Evolutionary conservation across 495 filamentous ascomycete genomes (phyloP), one percentile per base, ranked within the genome.

Genomic region (Penicillium manginii): DNA sequence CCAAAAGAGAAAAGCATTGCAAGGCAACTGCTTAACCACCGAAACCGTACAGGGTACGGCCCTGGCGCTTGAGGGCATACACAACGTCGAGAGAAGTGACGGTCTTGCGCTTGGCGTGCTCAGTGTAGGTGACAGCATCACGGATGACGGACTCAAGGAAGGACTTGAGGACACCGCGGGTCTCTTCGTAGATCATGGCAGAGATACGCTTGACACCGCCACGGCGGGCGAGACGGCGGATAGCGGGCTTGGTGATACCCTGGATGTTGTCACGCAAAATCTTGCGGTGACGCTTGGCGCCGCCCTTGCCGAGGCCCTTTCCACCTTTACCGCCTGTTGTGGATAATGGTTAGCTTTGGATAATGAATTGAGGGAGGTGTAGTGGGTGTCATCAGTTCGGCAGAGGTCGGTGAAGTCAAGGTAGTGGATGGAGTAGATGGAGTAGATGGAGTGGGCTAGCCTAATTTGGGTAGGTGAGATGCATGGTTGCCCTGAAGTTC

Each of bases 251-350:
- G 71, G 86, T 89, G 73, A 89, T 87, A 72, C 86, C 86, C 73
- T 97, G 93, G 77, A 98, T 97, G 88, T 97, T 98, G 88, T 98
- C 93, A 76, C 93, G 91, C 74, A 98, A 85, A 83, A 98, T 97
- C 89, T 98, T 98, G 70, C 94, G 89, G 79, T 97, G 92, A 80
- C 93, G 93, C 89, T 97, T 97, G 83, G 93, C 93, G 68, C 96
- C 92, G 74, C 93, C 93, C 83, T 97, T 97, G 70, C 85, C 85
- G 74, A 88, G 85, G 69, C 85, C 85, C 71, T 88, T 88, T 78
- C 93, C 93, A 77, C 93, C 93, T 82, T 96, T 96, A 75, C 91
- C 91, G 76, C 91, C 91, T 91, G 68, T 73, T 57, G 37, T n/a
- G n/a, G n/a, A n/a, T n/a, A 40, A 15, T n/a, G 15, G 55, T 61